Conservation (phyloP, 2,329 filamentous ascomycete genomes). For the Verticillium alfalfae region DNA sequence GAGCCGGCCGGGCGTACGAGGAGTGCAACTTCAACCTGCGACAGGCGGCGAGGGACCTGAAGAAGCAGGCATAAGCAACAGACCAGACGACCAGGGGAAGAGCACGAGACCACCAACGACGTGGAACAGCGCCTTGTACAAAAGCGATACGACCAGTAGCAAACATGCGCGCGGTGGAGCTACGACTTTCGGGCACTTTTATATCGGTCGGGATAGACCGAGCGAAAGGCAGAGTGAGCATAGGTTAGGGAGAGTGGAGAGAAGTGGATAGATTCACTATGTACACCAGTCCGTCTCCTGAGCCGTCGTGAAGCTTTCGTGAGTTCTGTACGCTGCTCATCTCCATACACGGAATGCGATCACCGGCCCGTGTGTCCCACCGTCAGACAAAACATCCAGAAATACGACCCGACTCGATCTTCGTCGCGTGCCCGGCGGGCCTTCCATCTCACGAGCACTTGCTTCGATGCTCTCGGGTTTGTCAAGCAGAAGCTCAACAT, state of each 20-base stretch:
- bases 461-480: neutral
- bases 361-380: neutral
- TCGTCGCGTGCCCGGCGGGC: neutral
- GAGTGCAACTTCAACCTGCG: conserved; percentile 86
- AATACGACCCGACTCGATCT: neutral
- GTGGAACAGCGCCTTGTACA: conserved; percentile 26
- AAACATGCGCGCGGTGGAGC: neutral
- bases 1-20: conserved; percentile 93
- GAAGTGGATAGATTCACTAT: conserved; percentile 13
- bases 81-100: conserved; percentile 6
- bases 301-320: neutral
- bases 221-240: conserved; percentile 1
- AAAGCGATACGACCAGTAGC: conserved; percentile 5
- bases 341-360: neutral
- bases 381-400: neutral
- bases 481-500: neutral
- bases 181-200: neutral
- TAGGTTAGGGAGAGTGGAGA: conserved; percentile 7
- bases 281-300: conserved; percentile 3
- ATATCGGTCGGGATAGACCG: neutral
- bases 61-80: conserved; percentile 38
- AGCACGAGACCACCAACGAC: conserved; percentile 11
- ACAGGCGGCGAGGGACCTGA: conserved; percentile 53
- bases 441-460: neutral
- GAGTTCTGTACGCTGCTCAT: neutral